Evolutionary conservation across 2,329 filamentous ascomycete species (phyloP).

Genomic region (Fusarium goolgardi): DNA sequence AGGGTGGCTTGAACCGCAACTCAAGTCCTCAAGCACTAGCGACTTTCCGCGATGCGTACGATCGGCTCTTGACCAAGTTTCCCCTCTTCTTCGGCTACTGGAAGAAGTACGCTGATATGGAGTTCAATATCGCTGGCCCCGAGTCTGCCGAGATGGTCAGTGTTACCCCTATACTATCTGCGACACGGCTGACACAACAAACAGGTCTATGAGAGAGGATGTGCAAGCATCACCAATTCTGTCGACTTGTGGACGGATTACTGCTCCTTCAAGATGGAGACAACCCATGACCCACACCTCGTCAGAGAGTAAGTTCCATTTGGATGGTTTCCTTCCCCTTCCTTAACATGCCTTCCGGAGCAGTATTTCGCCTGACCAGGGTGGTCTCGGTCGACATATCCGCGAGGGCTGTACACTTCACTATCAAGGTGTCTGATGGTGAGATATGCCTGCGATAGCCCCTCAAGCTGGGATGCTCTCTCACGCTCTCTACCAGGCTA

Average conservation of each 20-base stretch:
- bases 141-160: constrained; percentile 96
- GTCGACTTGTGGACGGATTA: constrained; percentile 98
- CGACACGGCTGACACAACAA: constrained; percentile 22
- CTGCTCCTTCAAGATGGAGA: constrained; percentile 97
- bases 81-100: constrained; percentile 97
- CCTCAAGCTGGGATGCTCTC: constrained; percentile 69
- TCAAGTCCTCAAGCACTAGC: constrained; percentile 94
- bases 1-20: constrained; percentile 95
- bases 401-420: constrained; percentile 53
- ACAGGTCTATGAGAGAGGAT: constrained; percentile 95
- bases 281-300: constrained; percentile 90
- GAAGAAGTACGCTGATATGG: constrained; percentile 99
- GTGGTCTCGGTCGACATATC: constrained; percentile 56
- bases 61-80: constrained; percentile 93
- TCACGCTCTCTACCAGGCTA: constrained; percentile 74
- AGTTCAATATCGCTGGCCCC: constrained; percentile 96
- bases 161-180: constrained; percentile 1
- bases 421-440: constrained; percentile 65
- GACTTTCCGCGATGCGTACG: constrained; percentile 86
- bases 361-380: constrained; percentile 56
- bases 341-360: constrained; percentile 68
- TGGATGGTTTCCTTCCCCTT: constrained; percentile 74
- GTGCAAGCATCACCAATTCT: constrained; percentile 91
- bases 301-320: constrained; percentile 98
- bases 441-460: constrained; percentile 76